These are phyloP conservation scores for Clonostachys sp. DNA, from an alignment of 2,329 filamentous ascomycete species.

Conservation along the genomic window DNA sequence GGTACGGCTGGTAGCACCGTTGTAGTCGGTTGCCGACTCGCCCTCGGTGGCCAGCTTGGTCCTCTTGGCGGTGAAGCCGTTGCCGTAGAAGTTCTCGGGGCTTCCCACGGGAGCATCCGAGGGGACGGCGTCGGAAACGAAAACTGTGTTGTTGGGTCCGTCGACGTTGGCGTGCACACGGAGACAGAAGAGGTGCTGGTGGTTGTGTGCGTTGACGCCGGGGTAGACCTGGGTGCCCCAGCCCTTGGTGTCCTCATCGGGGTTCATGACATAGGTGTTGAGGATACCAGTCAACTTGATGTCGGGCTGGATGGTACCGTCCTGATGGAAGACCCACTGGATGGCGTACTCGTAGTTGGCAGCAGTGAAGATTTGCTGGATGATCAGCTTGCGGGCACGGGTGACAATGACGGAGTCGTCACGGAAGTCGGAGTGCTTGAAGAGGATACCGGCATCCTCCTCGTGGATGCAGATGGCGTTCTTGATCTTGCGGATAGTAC, in stretches of 20 bases:
- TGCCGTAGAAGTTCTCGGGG: conserved; percentile 80
- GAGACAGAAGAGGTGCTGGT: conserved; percentile 92
- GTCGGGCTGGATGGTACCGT: conserved; percentile 87
- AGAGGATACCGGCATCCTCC: conserved; percentile 85
- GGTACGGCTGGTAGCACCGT: conserved; percentile 72
- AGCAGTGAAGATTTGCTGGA: conserved; percentile 91
- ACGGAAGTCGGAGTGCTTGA: conserved; percentile 93
- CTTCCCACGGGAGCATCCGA: conserved; percentile 74
- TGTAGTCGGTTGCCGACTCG: conserved; percentile 72
- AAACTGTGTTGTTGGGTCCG: conserved; percentile 78
- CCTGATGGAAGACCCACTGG: conserved; percentile 46
- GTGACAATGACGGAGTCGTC: conserved; percentile 86
- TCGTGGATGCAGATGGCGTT: conserved; percentile 96
- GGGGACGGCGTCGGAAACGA: conserved; percentile 71
- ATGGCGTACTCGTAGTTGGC: conserved; percentile 88
- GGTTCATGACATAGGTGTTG: conserved; percentile 82
- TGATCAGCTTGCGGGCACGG: conserved; percentile 76
- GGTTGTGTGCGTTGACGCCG: conserved; percentile 89
- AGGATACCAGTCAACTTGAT: conserved; percentile 89
- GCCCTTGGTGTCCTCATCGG: conserved; percentile 74
- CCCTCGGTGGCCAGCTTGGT: conserved; percentile 71
- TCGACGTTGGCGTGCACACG: conserved; percentile 86
- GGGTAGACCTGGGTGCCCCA: conserved; percentile 93
- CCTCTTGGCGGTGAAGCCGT: conserved; percentile 83
- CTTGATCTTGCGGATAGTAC: conserved; percentile 76